Evolutionary conservation across 129 eudicot species (phyloP).

Genomic region (Sambucus nigra): DNA sequence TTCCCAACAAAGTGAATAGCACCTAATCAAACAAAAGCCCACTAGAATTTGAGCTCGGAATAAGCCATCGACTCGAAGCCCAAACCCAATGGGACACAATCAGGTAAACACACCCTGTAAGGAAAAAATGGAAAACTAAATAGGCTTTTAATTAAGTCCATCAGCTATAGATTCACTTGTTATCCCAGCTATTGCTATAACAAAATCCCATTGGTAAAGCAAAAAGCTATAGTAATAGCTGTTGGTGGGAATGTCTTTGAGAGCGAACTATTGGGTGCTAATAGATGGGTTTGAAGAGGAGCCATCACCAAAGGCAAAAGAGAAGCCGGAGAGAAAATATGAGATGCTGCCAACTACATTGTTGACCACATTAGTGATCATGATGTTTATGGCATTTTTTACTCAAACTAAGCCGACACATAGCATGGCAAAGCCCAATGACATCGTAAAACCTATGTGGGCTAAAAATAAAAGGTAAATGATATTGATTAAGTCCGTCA

Average conservation of each 20-base stretch:
- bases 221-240: slow-evolving; percentile 49
- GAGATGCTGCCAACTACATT: slow-evolving; percentile 62
- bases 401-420: slow-evolving; percentile 71
- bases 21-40: slow-evolving; percentile 36
- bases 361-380: slow-evolving; percentile 65
- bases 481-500: slow-evolving; percentile 47
- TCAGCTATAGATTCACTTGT: slow-evolving; percentile 58
- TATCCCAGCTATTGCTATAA: slow-evolving; percentile 68
- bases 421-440: slow-evolving; percentile 64
- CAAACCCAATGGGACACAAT: slow-evolving; percentile 70
- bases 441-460: slow-evolving; percentile 54
- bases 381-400: slow-evolving; percentile 59
- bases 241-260: slow-evolving; percentile 34
- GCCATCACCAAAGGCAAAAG: slow-evolving; percentile 49
- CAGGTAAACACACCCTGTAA: slow-evolving; percentile 55
- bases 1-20: slow-evolving; percentile 63
- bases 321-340: slow-evolving; percentile 50
- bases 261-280: slow-evolving; percentile 43
- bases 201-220: slow-evolving; percentile 64
- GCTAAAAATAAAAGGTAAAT: slow-evolving; percentile 58
- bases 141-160: slow-evolving; percentile 56
- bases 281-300: slow-evolving; percentile 44
- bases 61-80: slow-evolving; percentile 50
- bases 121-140: slow-evolving; percentile 45
- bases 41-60: slow-evolving; percentile 30